phyloP scores from a whole-genome alignment of 2,329 filamentous ascomycete species.

The Aspergillus brasiliensis region DNA sequence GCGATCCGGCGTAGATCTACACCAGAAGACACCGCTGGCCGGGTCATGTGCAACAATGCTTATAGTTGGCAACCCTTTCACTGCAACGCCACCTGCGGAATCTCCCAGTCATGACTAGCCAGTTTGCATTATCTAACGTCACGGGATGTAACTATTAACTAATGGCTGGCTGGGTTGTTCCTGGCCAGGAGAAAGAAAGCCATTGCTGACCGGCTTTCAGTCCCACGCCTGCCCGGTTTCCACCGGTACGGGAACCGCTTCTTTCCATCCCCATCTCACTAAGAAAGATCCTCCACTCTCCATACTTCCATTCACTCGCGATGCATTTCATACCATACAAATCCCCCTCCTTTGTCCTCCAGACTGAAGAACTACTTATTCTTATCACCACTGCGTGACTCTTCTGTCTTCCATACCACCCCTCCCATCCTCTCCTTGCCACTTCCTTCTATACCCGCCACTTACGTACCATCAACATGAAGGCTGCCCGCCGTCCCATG shows the following conservation, averaged over 20 bases:
- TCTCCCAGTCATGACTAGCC: neutral
- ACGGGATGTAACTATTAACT: neutral
- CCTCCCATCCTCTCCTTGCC: neutral
- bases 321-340: neutral
- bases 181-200: no score
- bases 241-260: conserved; percentile 21
- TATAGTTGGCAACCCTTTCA: neutral
- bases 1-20: neutral
- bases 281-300: neutral
- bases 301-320: neutral
- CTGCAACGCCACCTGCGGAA: neutral
- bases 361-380: neutral
- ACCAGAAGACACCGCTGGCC: neutral
- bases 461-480: conserved; percentile 26
- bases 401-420: neutral
- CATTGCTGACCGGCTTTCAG: neutral
- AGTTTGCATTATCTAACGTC: neutral
- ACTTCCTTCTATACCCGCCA: neutral
- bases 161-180: no score
- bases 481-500: conserved; percentile 31
- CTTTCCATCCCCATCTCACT: neutral
- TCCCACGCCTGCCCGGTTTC: conserved; percentile 19
- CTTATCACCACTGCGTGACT: neutral
- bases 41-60: neutral
- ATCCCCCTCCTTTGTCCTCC: neutral